phyloP scores from a whole-genome alignment of 2,329 filamentous ascomycete genomes.

The Neonectria hederae region DNA sequence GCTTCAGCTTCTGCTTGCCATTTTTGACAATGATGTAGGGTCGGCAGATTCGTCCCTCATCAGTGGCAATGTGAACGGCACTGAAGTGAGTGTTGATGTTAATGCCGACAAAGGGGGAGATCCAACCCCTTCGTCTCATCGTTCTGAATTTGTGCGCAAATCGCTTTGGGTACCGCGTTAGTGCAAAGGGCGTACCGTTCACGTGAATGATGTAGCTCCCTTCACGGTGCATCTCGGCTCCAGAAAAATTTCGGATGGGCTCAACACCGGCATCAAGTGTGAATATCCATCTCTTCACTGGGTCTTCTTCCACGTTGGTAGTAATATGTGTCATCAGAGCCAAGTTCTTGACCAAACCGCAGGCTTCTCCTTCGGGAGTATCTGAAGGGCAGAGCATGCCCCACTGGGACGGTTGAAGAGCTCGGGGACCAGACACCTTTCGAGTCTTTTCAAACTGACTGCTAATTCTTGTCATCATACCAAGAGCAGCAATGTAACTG shows the following conservation, averaged over 20 bases:
- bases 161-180: slow-evolving; percentile 85
- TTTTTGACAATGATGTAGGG: slow-evolving; percentile 96
- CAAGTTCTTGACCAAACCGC: slow-evolving; percentile 96
- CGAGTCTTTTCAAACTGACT: slow-evolving; percentile 99
- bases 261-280: slow-evolving; percentile 86
- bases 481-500: slow-evolving; percentile 95
- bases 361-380: slow-evolving; percentile 98
- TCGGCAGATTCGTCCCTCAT: slow-evolving; percentile 95
- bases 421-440: slow-evolving; percentile 95
- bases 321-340: slow-evolving; percentile 99
- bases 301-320: slow-evolving; percentile 92
- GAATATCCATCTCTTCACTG: slow-evolving; percentile 87
- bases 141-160: slow-evolving; percentile 88
- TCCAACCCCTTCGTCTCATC: slow-evolving; percentile 86
- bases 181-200: slow-evolving; percentile 91
- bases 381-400: slow-evolving; percentile 98
- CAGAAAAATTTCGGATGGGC: slow-evolving; percentile 74
- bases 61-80: slow-evolving; percentile 93
- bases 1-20: slow-evolving; percentile 80
- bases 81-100: slow-evolving; percentile 94
- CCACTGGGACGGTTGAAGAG: slow-evolving; percentile 95
- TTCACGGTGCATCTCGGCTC: slow-evolving; percentile 84
- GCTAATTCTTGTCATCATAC: slow-evolving; percentile 99
- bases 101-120: slow-evolving; percentile 96
- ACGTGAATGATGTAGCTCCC: slow-evolving; percentile 92